Evolutionary conservation across 2,329 filamentous ascomycete species (phyloP), one percentile per base, ranked within the genome.

Genomic region (Lecanicillium sp.): DNA sequence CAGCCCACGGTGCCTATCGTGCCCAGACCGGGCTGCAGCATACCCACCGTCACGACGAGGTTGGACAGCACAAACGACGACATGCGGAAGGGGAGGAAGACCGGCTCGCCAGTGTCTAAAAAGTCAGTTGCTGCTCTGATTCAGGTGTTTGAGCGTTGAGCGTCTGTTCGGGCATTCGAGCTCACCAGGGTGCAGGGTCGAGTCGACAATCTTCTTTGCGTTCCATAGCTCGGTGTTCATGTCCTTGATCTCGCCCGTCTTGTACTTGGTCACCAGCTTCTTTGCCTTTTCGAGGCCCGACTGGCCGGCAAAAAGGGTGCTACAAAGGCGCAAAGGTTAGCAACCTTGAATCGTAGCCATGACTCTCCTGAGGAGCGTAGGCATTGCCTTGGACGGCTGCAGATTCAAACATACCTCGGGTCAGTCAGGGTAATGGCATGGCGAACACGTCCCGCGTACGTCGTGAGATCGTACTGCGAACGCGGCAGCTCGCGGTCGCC

Each of bases 141-240:
- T 14, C 15, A 30, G 15, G 17, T 39, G 23, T 38, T 53, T 48
- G 60, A n/a, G 54, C 49, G 50, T 41, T 24, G 6, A 27, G 43
- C 20, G 11, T 38, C 19, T 17, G 21, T 26, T 26, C 20, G 24
- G n/a, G 11, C 15, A 3, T 14, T 30, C 37, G 40, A 30, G 52
- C 75, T 56, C 81, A 94, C 90, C 90, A 56, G 93, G 93, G 66
- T 98, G 93, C 55, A 98, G 71, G 12, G 93, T 98, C 52, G 93
- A 91, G 68, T 98, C 93, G 49, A 97, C 87, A 56, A 95, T 83
- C 76, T 96, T 96, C 79, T 98, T 98, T 37, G 93, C 93, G 54
- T 79, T 74, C 93, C 93, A 98, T 58, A 98, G 71, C 60, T 95
- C 87, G 2, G 88, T 84, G 15, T 84, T 95, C 89, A 97, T 95